Conservation (phyloP, 352 stramenopile genomes). For the Lagenidium giganteum region DNA sequence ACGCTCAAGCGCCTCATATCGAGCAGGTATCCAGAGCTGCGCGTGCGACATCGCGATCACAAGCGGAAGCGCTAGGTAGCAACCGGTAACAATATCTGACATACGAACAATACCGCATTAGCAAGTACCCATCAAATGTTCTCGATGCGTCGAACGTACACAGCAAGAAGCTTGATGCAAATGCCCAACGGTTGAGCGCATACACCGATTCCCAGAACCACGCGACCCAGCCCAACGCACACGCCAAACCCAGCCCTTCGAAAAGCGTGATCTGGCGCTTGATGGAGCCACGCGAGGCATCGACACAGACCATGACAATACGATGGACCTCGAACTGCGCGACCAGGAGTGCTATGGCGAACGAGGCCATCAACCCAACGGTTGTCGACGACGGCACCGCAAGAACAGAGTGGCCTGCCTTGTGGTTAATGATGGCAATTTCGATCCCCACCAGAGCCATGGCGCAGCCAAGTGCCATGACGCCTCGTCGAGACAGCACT, state of each 20-base stretch:
- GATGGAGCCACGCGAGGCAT: conserved; percentile 17
- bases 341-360: conserved; percentile 29
- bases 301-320: conserved; percentile 31
- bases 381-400: conserved; percentile 3
- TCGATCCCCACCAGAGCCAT: conserved; percentile 18
- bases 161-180: conserved; percentile 19
- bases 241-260: no score
- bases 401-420: conserved; percentile 1
- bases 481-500: conserved; percentile 13
- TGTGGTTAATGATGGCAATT: conserved; percentile 3
- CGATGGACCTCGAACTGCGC: conserved; percentile 40
- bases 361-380: conserved; percentile 9
- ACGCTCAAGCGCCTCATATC: conserved; percentile 37
- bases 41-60: conserved; percentile 28
- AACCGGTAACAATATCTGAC: not conserved
- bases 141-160: conserved; percentile 25
- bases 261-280: conserved; percentile 19
- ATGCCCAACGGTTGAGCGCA: conserved; percentile 25
- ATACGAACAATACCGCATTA: not conserved
- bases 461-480: conserved; percentile 18
- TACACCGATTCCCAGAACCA: conserved; percentile 20
- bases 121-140: not conserved
- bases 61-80: conserved; percentile 16
- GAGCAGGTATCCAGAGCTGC: conserved; percentile 41
- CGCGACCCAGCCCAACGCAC: conserved; percentile 19